phyloP scores from a whole-genome alignment of 495 filamentous ascomycete genomes.

The Aspergillus indologenus region DNA sequence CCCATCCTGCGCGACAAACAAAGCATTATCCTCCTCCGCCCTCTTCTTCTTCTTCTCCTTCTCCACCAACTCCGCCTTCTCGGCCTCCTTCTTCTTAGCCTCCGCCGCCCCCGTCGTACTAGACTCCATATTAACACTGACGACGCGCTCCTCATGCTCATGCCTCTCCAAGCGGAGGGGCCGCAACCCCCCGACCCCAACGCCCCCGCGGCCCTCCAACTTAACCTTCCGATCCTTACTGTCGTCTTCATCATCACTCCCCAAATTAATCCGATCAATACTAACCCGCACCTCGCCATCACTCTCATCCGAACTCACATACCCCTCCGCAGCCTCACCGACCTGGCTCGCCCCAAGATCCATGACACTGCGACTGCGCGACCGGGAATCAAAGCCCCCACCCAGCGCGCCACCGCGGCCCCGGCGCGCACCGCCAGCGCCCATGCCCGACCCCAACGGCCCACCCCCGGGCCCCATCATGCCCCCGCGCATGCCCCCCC shows the following conservation, averaged over 20 bases:
- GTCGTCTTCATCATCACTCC: constrained; percentile 38
- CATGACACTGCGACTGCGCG: constrained; percentile 20
- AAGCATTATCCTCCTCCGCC: constrained; percentile 26
- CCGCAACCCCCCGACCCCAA: constrained; percentile 31
- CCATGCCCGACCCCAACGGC: no score
- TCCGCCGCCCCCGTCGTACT: constrained; percentile 46
- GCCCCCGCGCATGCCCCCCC: constrained; percentile 34
- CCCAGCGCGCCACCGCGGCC: constrained; percentile 29
- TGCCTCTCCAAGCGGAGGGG: constrained; percentile 50
- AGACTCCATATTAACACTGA: constrained; percentile 52
- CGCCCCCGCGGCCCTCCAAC: constrained; percentile 11
- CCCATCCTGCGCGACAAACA: constrained; percentile 28
- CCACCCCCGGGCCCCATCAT: constrained; percentile 27
- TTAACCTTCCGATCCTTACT: constrained; percentile 30
- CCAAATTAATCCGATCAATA: constrained; percentile 51
- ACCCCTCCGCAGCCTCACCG: constrained; percentile 21
- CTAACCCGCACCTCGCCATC: constrained; percentile 37
- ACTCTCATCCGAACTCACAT: constrained; percentile 46
- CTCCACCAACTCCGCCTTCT: background rate
- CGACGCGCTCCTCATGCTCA: constrained; percentile 49
- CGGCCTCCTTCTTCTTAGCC: constrained; percentile 28
- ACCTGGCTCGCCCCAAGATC: constrained; percentile 21
- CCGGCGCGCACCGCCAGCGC: constrained; percentile 31
- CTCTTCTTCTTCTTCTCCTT: constrained; percentile 21
- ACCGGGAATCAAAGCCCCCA: background rate